Conservation (phyloP, 2,329 filamentous ascomycete genomes). For the Zasmidium angulare region DNA sequence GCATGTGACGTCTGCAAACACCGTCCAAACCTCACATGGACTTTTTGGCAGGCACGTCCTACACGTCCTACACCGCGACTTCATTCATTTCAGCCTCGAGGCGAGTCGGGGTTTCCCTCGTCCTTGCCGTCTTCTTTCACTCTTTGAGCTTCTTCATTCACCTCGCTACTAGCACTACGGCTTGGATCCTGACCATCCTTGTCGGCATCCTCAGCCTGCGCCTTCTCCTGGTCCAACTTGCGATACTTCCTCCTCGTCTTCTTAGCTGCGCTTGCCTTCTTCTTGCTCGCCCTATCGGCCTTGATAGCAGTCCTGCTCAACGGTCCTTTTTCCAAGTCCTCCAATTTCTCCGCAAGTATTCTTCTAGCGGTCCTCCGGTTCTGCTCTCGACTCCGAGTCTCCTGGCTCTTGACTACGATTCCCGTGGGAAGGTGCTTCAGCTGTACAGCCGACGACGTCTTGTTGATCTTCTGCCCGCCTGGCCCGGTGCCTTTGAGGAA, state of each 20-base stretch:
- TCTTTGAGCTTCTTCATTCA: background rate
- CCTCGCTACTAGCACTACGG: background rate
- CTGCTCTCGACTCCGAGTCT: conserved; percentile 79
- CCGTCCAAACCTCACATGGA: background rate
- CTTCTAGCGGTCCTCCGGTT: conserved; percentile 83
- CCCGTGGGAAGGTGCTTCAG: conserved; percentile 87
- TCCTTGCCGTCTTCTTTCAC: background rate
- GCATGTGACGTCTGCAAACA: background rate
- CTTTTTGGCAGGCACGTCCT: background rate
- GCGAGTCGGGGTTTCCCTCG: background rate
- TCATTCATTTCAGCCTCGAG: background rate
- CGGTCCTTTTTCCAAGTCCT: conserved; percentile 70
- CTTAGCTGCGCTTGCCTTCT: conserved; percentile 73
- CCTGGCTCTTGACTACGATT: conserved; percentile 91
- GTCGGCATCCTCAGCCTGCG: conserved; percentile 19
- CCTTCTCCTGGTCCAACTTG: conserved; percentile 56
- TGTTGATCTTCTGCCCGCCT: conserved; percentile 98
- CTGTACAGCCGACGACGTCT: conserved; percentile 93
- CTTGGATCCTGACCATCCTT: background rate
- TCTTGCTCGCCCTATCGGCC: conserved; percentile 62
- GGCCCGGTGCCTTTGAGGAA: conserved; percentile 92
- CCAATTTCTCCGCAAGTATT: conserved; percentile 74
- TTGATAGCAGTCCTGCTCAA: conserved; percentile 66
- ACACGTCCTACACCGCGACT: background rate
- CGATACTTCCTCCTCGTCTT: conserved; percentile 81